phyloP scores from a whole-genome alignment of 2,329 filamentous ascomycete genomes.

The Claviceps pusilla region DNA sequence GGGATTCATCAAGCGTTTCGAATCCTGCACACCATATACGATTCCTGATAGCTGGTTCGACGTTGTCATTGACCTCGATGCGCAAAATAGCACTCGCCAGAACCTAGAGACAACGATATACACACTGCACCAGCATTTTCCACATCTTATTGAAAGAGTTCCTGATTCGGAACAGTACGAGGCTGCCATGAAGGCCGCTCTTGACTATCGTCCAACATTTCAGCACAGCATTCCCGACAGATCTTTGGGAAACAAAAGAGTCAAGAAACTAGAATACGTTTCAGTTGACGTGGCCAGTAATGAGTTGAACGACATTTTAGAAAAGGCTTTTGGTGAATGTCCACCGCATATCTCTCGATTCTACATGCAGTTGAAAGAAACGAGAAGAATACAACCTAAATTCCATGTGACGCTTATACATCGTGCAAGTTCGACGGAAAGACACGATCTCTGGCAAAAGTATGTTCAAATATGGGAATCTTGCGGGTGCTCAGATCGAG shows the following conservation, averaged over 20 bases:
- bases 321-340: constrained; percentile 50
- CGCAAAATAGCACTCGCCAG: constrained; percentile 57
- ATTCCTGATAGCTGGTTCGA: constrained; percentile 75
- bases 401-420: constrained; percentile 96
- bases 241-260: constrained; percentile 16
- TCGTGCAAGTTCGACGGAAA: constrained; percentile 43
- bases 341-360: constrained; percentile 35
- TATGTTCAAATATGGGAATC: constrained; percentile 48
- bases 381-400: constrained; percentile 59
- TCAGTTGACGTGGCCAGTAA: constrained; percentile 30
- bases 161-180: constrained; percentile 65
- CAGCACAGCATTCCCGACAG: constrained; percentile 56
- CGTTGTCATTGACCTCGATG: constrained; percentile 69
- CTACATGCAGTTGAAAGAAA: constrained; percentile 60
- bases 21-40: constrained; percentile 51
- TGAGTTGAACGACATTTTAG: constrained; percentile 40
- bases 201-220: constrained; percentile 61
- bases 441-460: constrained; percentile 59
- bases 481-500: constrained; percentile 13
- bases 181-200: constrained; percentile 58
- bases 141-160: constrained; percentile 55
- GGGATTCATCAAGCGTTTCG: constrained; percentile 75
- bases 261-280: constrained; percentile 44
- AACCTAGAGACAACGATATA: constrained; percentile 72
- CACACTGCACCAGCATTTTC: constrained; percentile 61